phyloP scores from a whole-genome alignment of 805 yeast species.

The Jamesozyma jinghongensis region DNA sequence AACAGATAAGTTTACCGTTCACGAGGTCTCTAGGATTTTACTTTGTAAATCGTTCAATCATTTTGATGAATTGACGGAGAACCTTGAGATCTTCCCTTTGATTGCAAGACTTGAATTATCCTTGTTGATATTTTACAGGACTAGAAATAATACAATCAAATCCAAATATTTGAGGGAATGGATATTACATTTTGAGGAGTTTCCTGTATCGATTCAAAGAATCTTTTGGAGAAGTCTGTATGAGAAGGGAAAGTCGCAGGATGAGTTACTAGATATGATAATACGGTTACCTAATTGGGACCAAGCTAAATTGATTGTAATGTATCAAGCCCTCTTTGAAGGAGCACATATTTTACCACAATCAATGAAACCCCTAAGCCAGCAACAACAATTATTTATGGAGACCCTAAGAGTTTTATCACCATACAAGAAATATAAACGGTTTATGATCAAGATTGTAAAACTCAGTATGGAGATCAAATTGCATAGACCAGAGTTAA shows the following conservation, averaged over 20 bases:
- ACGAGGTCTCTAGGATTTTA: constrained; percentile 14
- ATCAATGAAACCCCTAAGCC: background rate
- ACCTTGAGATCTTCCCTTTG: constrained; percentile 13
- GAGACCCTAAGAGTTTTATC: constrained; percentile 14
- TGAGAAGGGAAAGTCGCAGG: background rate
- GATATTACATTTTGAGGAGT: constrained; percentile 11
- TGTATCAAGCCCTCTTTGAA: constrained; percentile 25
- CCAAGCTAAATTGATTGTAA: constrained; percentile 11
- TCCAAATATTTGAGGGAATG: constrained; percentile 9
- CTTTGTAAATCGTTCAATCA: constrained; percentile 14
- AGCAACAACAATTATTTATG: constrained; percentile 19
- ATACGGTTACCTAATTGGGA: constrained; percentile 6
- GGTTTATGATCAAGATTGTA: constrained; percentile 16
- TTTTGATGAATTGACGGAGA: constrained; percentile 13
- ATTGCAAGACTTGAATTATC: constrained; percentile 13
- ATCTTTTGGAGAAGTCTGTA: constrained; percentile 18
- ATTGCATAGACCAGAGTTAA: constrained; percentile 4
- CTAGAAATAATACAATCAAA: constrained; percentile 11
- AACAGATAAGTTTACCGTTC: constrained; percentile 10
- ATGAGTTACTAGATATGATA: background rate
- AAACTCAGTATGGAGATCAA: constrained; percentile 21
- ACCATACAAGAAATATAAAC: constrained; percentile 2
- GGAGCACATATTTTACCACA: constrained; percentile 14
- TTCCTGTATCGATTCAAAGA: constrained; percentile 16
- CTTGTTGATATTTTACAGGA: constrained; percentile 17